These are phyloP conservation scores for Singerocomus inundabilis DNA, from an alignment of 1,284 basidiomycete genomes.

Conservation along the genomic window DNA sequence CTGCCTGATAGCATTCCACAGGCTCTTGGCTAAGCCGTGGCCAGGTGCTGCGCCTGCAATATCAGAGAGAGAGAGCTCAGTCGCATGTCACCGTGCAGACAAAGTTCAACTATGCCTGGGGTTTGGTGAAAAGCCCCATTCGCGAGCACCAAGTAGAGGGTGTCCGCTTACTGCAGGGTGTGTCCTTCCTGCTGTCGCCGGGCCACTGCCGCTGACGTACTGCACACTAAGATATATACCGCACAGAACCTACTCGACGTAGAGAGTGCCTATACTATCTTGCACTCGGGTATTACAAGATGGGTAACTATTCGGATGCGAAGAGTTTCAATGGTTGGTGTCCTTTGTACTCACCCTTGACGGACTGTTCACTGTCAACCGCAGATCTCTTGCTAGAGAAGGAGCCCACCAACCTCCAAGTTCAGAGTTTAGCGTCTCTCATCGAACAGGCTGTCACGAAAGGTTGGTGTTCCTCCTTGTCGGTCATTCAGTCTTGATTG, in stretches of 20 bases:
- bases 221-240: constrained; percentile 75
- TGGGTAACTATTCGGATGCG: constrained; percentile 93
- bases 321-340: constrained; percentile 87
- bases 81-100: constrained; percentile 92
- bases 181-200: background rate
- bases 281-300: constrained; percentile 95
- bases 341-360: background rate
- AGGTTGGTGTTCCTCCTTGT: constrained; percentile 48
- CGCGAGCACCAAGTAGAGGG: constrained; percentile 87
- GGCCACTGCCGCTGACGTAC: constrained; percentile 2
- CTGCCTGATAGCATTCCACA: background rate
- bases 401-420: constrained; percentile 94
- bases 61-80: constrained; percentile 82
- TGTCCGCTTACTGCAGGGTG: constrained; percentile 89
- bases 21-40: constrained; percentile 4
- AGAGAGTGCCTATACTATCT: constrained; percentile 98
- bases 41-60: constrained; percentile 83
- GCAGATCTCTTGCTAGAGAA: constrained; percentile 86
- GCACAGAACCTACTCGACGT: constrained; percentile 81
- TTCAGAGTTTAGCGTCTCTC: constrained; percentile 78
- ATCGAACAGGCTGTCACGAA: constrained; percentile 87
- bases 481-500: background rate
- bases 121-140: constrained; percentile 85
- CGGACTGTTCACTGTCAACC: constrained; percentile 2
- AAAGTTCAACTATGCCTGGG: constrained; percentile 99